Conservation (phyloP, 495 filamentous ascomycete species). For the Annulohypoxylon nitens region DNA sequence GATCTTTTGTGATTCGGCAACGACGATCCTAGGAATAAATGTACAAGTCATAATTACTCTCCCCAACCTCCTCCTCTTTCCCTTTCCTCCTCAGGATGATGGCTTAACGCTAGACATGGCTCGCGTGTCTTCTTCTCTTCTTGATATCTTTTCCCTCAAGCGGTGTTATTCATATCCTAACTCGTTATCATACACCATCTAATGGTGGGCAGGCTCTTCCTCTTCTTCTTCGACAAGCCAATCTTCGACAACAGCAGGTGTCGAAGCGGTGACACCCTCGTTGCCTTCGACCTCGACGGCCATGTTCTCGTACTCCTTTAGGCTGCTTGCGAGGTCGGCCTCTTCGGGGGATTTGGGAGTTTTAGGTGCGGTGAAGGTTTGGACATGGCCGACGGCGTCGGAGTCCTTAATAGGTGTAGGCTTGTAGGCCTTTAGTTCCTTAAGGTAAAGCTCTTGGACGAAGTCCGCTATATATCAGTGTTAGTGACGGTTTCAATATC, state of each 20-base stretch:
- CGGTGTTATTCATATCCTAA: neutral
- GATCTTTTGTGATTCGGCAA: slow-evolving; percentile 39
- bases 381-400: slow-evolving; percentile 91
- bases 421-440: slow-evolving; percentile 95
- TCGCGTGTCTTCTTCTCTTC: neutral
- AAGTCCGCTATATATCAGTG: slow-evolving; percentile 76
- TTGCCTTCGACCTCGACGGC: slow-evolving; percentile 95
- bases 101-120: slow-evolving; percentile 13
- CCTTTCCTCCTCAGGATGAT: slow-evolving; percentile 11
- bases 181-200: slow-evolving; percentile 27
- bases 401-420: slow-evolving; percentile 81
- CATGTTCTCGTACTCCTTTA: slow-evolving; percentile 93
- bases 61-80: neutral
- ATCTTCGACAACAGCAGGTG: slow-evolving; percentile 60
- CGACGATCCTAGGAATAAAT: slow-evolving; percentile 47
- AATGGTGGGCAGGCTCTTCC: slow-evolving; percentile 55
- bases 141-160: neutral
- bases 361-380: slow-evolving; percentile 84
- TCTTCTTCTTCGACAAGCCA: slow-evolving; percentile 66
- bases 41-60: slow-evolving; percentile 38
- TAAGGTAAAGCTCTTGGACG: slow-evolving; percentile 96
- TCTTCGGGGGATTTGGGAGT: slow-evolving; percentile 90
- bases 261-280: slow-evolving; percentile 56
- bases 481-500: slow-evolving; percentile 19
- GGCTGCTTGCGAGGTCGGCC: slow-evolving; percentile 85